These are phyloP conservation scores for Trifolium subterraneum DNA, from an alignment of 306 rosid species.

Conservation along the genomic window DNA sequence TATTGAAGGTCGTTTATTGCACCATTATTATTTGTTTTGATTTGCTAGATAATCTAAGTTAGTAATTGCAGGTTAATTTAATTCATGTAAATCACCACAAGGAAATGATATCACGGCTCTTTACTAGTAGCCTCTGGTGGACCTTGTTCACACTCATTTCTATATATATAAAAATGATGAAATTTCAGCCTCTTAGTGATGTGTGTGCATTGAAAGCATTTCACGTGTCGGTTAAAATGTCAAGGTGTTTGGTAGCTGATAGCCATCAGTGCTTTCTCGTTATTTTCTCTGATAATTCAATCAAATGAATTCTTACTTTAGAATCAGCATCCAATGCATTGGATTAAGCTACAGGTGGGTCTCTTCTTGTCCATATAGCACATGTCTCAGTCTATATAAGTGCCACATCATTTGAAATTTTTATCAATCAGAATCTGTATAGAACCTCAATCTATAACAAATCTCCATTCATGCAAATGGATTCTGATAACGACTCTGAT, in stretches of 20 bases:
- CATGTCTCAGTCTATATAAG: background rate
- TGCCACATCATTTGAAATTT: background rate
- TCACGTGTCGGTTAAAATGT: constrained; percentile 39
- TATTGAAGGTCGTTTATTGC: background rate
- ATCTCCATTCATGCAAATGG: constrained; percentile 2
- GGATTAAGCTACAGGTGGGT: background rate
- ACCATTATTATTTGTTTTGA: constrained; percentile 8
- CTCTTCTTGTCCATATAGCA: constrained; percentile 7
- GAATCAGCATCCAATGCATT: constrained; percentile 48
- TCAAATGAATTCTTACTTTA: background rate
- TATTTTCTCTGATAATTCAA: constrained; percentile 24
- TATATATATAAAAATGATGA: background rate
- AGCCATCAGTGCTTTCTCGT: constrained; percentile 15
- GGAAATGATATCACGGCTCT: background rate
- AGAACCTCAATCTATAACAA: constrained; percentile 1
- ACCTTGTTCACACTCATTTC: constrained; percentile 7
- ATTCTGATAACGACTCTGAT: constrained; percentile 23
- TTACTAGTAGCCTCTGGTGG: constrained; percentile 12
- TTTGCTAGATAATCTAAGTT: background rate
- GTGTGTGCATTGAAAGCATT: background rate
- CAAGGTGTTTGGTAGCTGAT: constrained; percentile 34
- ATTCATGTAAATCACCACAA: background rate
- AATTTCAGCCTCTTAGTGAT: background rate
- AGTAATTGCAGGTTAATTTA: constrained; percentile 6
- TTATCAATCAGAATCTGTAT: constrained; percentile 12